Percentiles rank a stretch among this genome's conserved stretches.
Conservation (phyloP, 805 yeast species). For the Hanseniaspora nectarophila region DNA sequence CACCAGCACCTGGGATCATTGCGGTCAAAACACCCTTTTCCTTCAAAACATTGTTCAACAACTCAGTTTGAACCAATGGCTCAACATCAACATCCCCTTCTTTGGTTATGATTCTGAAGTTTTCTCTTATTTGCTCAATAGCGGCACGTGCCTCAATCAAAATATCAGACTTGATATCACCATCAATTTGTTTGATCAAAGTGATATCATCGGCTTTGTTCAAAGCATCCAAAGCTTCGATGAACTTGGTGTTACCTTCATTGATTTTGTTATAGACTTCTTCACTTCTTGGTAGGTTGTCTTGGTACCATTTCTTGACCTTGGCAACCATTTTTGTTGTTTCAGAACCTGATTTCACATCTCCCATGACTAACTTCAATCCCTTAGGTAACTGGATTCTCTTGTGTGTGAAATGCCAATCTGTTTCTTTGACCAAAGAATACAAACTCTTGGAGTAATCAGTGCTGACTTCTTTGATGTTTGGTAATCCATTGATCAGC, state of each 20-base stretch:
- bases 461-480: conserved; percentile 17
- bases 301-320: conserved; percentile 58
- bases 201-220: conserved; percentile 27
- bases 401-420: conserved; percentile 53
- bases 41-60: conserved; percentile 47
- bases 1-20: conserved; percentile 99
- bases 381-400: conserved; percentile 57
- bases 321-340: conserved; percentile 80
- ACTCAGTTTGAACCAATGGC: conserved; percentile 60
- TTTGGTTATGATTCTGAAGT: conserved; percentile 49
- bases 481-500: conserved; percentile 33
- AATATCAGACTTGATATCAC: conserved; percentile 15
- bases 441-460: conserved; percentile 27
- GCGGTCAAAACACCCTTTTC: conserved; percentile 79
- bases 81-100: conserved; percentile 78
- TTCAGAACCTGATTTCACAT: conserved; percentile 81
- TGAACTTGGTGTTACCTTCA: conserved; percentile 45
- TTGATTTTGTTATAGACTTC: conserved; percentile 47
- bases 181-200: conserved; percentile 20
- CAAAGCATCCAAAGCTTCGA: conserved; percentile 37
- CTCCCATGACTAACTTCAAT: conserved; percentile 76
- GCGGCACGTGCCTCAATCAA: conserved; percentile 22
- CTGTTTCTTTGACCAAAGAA: conserved; percentile 31
- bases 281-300: conserved; percentile 39
- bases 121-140: conserved; percentile 40